Percentiles rank a stretch among this genome's conserved stretches.
phyloP scores from a whole-genome alignment of 202 grass and related monocot genomes.

The Digitaria exilis region DNA sequence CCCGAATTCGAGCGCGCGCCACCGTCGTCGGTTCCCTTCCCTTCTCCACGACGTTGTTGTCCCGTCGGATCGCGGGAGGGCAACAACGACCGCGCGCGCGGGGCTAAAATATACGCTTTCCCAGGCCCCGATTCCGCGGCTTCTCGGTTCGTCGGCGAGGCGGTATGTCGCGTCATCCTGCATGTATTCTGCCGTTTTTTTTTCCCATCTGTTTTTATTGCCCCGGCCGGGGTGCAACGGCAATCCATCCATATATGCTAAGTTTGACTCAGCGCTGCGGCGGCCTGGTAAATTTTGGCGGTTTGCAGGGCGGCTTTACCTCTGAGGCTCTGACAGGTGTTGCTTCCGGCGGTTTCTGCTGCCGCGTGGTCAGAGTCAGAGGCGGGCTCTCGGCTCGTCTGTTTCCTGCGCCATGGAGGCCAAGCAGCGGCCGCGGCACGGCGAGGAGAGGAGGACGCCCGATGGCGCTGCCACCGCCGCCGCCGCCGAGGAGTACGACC shows the following conservation, averaged over 20 bases:
- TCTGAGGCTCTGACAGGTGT: not conserved
- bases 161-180: constrained; percentile 6
- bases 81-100: not conserved
- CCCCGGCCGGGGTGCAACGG: not conserved
- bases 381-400: not conserved
- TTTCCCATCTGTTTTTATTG: not conserved
- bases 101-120: not conserved
- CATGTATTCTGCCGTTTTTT: too few relatives aligned
- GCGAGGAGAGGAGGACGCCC: constrained; percentile 31
- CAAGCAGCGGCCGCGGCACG: constrained; percentile 43
- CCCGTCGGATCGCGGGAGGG: not conserved
- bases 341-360: not conserved
- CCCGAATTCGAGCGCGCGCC: not conserved
- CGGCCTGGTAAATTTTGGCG: constrained; percentile 21
- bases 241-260: not conserved
- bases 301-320: not conserved
- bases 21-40: not conserved
- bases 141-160: not conserved
- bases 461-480: not conserved
- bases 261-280: constrained; percentile 15
- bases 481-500: constrained; percentile 71
- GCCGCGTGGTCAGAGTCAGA: not conserved
- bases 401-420: constrained; percentile 32
- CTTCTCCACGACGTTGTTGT: not conserved
- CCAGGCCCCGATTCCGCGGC: not conserved